A percentile compares a stretch with the other conserved stretches of the same genome.
Conservation (phyloP, 441 rosid species). For the Populus hybrid region DNA sequence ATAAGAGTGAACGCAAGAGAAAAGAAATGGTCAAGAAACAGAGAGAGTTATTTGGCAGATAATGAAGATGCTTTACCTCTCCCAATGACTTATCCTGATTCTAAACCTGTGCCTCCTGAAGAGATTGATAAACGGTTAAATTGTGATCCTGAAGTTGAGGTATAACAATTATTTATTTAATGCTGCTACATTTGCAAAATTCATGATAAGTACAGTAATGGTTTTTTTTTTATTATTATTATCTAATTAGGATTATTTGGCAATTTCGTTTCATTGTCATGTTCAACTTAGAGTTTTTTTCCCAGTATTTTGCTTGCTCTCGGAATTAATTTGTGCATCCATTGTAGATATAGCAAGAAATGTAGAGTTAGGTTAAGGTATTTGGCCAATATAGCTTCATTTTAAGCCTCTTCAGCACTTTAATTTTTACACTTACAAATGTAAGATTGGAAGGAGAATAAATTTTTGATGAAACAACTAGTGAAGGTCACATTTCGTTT, state of each 20-base stretch:
- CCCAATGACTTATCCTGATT: constrained; percentile 85
- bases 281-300: background rate
- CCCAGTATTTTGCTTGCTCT: background rate
- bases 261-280: background rate
- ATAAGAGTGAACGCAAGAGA: constrained; percentile 57
- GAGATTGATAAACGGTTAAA: constrained; percentile 67
- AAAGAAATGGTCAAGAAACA: constrained; percentile 66
- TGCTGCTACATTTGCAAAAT: background rate
- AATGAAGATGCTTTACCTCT: constrained; percentile 80
- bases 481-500: background rate
- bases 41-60: constrained; percentile 71
- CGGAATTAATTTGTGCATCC: background rate
- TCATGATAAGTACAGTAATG: background rate
- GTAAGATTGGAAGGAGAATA: background rate
- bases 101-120: constrained; percentile 69
- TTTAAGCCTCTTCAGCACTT: background rate
- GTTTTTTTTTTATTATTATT: background rate
- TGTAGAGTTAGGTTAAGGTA: background rate
- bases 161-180: background rate
- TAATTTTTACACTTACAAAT: background rate
- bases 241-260: background rate
- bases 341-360: background rate
- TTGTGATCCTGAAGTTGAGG: constrained; percentile 57
- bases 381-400: background rate
- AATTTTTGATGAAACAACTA: background rate